Evolutionary conservation across 73 alveolate species (phyloP).

Genomic region (Paramecium bursaria): DNA sequence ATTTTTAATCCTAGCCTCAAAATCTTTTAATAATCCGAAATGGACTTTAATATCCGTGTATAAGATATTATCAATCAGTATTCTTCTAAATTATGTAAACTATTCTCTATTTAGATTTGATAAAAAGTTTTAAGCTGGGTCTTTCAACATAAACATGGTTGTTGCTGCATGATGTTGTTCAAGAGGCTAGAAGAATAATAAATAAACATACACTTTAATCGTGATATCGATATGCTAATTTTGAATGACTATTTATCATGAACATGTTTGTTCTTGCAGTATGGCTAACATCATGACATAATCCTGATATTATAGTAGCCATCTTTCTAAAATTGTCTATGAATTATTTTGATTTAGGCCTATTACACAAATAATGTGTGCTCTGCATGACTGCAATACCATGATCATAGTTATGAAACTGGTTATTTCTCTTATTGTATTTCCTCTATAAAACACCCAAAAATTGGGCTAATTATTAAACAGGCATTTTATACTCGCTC

Average conservation of each 20-base stretch:
- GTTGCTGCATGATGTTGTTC: constrained; percentile 71
- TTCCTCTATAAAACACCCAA: constrained; percentile 47
- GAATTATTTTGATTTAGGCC: constrained; percentile 33
- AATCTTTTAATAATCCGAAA: constrained; percentile 42
- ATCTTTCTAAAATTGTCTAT: constrained; percentile 37
- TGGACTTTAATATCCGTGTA: constrained; percentile 66
- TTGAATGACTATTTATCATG: constrained; percentile 45
- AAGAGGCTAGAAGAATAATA: not conserved
- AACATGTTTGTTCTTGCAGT: constrained; percentile 66
- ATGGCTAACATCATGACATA: constrained; percentile 71
- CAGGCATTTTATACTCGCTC: constrained; percentile 1
- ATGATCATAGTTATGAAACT: constrained; percentile 66
- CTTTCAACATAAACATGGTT: constrained; percentile 55
- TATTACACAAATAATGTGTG: constrained; percentile 22
- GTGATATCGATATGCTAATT: constrained; percentile 67
- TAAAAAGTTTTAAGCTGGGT: constrained; percentile 50
- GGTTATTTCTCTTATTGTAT: constrained; percentile 61
- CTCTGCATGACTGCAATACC: constrained; percentile 71
- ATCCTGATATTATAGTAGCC: constrained; percentile 62
- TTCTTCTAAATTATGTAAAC: constrained; percentile 45
- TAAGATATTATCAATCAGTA: constrained; percentile 57
- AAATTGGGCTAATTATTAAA: constrained; percentile 49
- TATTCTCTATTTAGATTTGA: constrained; percentile 5
- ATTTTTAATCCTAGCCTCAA: constrained; percentile 59
- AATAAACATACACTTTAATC: constrained; percentile 58